Conservation (phyloP, 108 stramenopile genomes). For the Seminavis robusta region DNA sequence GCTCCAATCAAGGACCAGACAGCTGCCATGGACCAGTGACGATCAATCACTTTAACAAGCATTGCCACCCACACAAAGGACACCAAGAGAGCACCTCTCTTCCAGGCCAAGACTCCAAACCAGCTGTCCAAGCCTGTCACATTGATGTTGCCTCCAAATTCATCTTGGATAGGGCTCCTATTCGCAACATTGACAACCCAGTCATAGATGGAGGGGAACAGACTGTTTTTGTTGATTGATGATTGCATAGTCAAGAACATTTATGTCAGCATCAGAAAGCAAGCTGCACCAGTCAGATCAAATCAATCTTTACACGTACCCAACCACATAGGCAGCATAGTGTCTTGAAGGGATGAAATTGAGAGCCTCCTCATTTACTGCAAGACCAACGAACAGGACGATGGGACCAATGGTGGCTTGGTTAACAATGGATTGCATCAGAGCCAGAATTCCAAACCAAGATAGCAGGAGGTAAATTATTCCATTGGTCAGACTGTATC, state of each 20-base stretch:
- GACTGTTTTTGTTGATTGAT: not conserved
- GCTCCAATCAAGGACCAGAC: constrained; percentile 22
- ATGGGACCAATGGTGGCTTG: constrained; percentile 42
- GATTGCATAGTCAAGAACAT: not conserved
- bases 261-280: not conserved
- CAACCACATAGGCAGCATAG: constrained; percentile 18
- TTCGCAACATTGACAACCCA: constrained; percentile 39
- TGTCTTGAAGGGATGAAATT: constrained; percentile 25
- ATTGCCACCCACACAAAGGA: constrained; percentile 41
- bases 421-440: constrained; percentile 28
- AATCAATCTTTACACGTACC: not conserved
- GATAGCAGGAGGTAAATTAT: constrained; percentile 43
- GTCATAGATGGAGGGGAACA: constrained; percentile 26
- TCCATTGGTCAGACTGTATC: constrained; percentile 56
- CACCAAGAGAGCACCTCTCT: constrained; percentile 21
- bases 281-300: not conserved
- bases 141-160: constrained; percentile 8
- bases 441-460: constrained; percentile 33
- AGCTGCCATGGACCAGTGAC: constrained; percentile 29
- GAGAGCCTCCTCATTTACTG: constrained; percentile 20
- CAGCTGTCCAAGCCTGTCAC: constrained; percentile 5
- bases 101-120: constrained; percentile 37
- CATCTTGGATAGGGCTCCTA: constrained; percentile 17
- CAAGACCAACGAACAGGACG: constrained; percentile 51
- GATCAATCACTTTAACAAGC: constrained; percentile 38